A percentile compares a stretch with the other conserved stretches of the same genome.
Evolutionary conservation across 768 basidiomycete genomes (phyloP).

Genomic region (Amanita muscaria): DNA sequence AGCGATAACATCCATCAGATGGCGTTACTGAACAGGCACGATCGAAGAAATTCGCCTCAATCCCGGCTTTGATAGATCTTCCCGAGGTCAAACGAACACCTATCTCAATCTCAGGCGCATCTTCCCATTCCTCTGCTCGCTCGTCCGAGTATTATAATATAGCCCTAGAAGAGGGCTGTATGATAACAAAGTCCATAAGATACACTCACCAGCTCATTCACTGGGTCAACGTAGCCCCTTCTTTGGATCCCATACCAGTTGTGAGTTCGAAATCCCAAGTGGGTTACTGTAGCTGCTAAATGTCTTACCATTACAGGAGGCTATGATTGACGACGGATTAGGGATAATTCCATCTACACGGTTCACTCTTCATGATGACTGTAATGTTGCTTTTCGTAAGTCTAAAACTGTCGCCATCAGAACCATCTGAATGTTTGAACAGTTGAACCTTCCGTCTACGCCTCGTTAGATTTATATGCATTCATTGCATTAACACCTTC

Average conservation of each 20-base stretch:
- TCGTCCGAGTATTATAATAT: slow-evolving; percentile 3
- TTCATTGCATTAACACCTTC: slow-evolving; percentile 15
- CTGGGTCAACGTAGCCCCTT: slow-evolving; percentile 12
- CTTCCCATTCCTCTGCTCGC: slow-evolving; percentile 11
- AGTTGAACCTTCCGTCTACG: slow-evolving; percentile 14
- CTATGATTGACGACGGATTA: slow-evolving; percentile 10
- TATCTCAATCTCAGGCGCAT: too few species aligned
- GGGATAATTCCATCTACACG: slow-evolving; percentile 8
- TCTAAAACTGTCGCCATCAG: slow-evolving; percentile 5
- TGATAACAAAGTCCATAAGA: slow-evolving; percentile 15
- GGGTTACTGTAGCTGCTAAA: slow-evolving; percentile 6
- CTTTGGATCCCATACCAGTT: slow-evolving; percentile 9
- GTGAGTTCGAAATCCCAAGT: slow-evolving; percentile 10
- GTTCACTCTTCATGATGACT: slow-evolving; percentile 13
- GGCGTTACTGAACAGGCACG: too few species aligned
- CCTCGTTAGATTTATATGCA: slow-evolving; percentile 13
- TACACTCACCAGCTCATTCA: slow-evolving; percentile 15
- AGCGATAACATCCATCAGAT: too few species aligned
- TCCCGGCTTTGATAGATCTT: too few species aligned
- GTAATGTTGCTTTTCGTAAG: slow-evolving; percentile 15
- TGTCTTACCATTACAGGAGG: slow-evolving; percentile 9
- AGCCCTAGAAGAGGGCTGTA: slow-evolving; percentile 14
- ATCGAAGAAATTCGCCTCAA: too few species aligned
- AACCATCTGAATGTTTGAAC: slow-evolving; percentile 11
- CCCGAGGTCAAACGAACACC: slow-evolving; percentile 13